Evolutionary conservation across 768 basidiomycete species (phyloP), one percentile per base, ranked within the genome.

Genomic region (Pisolithus tinctorius): DNA sequence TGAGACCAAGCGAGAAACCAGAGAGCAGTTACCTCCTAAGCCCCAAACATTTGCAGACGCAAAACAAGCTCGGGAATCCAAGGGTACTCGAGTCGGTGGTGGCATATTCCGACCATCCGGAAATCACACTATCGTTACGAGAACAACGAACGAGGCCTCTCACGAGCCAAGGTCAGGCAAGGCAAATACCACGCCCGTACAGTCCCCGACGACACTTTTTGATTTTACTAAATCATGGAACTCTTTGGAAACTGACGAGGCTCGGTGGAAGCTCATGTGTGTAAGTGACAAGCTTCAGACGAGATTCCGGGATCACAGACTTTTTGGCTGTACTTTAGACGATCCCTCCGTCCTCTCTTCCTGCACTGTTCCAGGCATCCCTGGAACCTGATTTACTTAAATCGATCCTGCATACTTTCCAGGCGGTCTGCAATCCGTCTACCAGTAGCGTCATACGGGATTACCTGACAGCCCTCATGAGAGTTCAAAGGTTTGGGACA

Each of bases 61-160:
- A 5, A 85, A 83, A 59, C 71, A 77, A 48, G 72, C 71, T 0
- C 78, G 85, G 26, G 76, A 81, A 13, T 71, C 49, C 11, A 76
- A 71, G 49, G 52, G 67, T 58, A 72, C 69, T 49, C 73, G 73
- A 38, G 76, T 81, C 3, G 81, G 84, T 0, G 88, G 86, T 7
- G 88, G 87, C 0, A 84, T 91, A 47, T 87, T 91, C 68, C 77
- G 81, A 26, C 68, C 74, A 3, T 74, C 80, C 11, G 88, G 88
- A 1, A 70, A 78, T 16, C 78, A 75, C 41, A 83, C 78, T 2
- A 64, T 88, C 9, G 78, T 89, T 54, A 60, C 73, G 14, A 69
- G 65, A 17, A 58, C 70, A 47, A 60, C 62, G 30, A 54, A 7
- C 7, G 57, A 52, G 36, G n/a, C 39, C 7, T 23, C 47, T 17